These are phyloP conservation scores for Exophiala mesophila DNA, from an alignment of 2,329 filamentous ascomycete species.

Conservation along the genomic window DNA sequence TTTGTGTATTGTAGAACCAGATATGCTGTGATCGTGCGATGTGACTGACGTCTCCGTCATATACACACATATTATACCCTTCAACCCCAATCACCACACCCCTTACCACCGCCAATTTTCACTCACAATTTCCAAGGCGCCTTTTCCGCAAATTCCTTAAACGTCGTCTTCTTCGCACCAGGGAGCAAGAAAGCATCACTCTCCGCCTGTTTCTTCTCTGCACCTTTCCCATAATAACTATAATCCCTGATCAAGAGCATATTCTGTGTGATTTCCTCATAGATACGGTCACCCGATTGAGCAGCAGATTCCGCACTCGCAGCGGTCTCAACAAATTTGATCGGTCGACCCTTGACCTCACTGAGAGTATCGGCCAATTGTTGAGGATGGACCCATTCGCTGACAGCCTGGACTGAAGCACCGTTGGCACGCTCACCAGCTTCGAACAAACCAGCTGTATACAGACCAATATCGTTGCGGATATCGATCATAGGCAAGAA, in stretches of 20 bases:
- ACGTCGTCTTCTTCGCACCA: slow-evolving; percentile 17
- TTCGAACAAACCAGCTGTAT: slow-evolving; percentile 30
- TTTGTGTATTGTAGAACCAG: no score
- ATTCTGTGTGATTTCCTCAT: slow-evolving; percentile 51
- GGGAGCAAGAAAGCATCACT: slow-evolving; percentile 17
- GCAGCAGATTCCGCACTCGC: slow-evolving; percentile 43
- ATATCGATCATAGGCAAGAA: slow-evolving; percentile 44
- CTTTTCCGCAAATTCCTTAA: slow-evolving; percentile 16
- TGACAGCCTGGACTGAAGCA: slow-evolving; percentile 42
- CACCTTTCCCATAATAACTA: slow-evolving; percentile 49
- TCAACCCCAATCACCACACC: no score
- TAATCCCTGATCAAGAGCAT: slow-evolving; percentile 48
- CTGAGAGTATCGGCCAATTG: slow-evolving; percentile 39
- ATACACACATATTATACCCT: no score
- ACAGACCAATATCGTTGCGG: slow-evolving; percentile 43
- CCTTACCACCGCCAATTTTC: not conserved
- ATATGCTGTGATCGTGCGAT: no score
- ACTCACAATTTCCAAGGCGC: slow-evolving; percentile 12
- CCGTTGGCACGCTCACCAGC: slow-evolving; percentile 31
- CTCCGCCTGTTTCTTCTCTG: slow-evolving; percentile 23
- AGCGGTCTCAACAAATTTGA: slow-evolving; percentile 29
- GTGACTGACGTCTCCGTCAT: no score
- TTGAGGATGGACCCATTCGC: slow-evolving; percentile 35
- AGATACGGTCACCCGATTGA: slow-evolving; percentile 35
- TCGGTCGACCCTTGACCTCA: slow-evolving; percentile 38